These are phyloP conservation scores for Phytophthora boehmeriae DNA, from an alignment of 352 stramenopile genomes.

Conservation along the genomic window DNA sequence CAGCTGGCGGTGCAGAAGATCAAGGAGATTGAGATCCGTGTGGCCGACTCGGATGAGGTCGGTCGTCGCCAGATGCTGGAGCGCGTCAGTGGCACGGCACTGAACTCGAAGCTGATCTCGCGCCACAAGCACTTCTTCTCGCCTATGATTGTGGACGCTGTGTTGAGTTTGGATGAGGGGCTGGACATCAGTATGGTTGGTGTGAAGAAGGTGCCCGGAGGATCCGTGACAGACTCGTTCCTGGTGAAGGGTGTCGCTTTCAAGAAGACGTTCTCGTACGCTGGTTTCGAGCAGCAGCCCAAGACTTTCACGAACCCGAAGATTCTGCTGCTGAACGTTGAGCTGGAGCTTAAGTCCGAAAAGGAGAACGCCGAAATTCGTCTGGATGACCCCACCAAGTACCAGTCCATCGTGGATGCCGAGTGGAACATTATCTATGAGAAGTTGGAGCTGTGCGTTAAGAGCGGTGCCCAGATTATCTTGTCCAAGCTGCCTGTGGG, in stretches of 20 bases:
- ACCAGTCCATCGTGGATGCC: slow-evolving; percentile 99
- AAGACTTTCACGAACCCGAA: slow-evolving; percentile 97
- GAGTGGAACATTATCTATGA: slow-evolving; percentile 99
- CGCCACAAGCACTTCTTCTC: slow-evolving; percentile 98
- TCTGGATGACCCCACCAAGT: slow-evolving; percentile 97
- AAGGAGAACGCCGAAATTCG: slow-evolving; percentile 99
- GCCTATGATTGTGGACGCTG: slow-evolving; percentile 97
- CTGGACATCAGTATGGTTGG: slow-evolving; percentile 93
- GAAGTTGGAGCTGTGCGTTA: slow-evolving; percentile 93
- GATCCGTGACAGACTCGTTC: slow-evolving; percentile 97
- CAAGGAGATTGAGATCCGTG: slow-evolving; percentile 82
- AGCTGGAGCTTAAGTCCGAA: slow-evolving; percentile 99
- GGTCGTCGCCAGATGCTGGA: slow-evolving; percentile 89
- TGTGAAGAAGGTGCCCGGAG: slow-evolving; percentile 98
- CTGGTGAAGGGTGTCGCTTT: slow-evolving; percentile 98
- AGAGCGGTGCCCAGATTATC: slow-evolving; percentile 97
- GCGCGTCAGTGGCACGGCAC: slow-evolving; percentile 93
- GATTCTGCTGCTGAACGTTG: slow-evolving; percentile 98
- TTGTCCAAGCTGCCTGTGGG: slow-evolving; percentile 96
- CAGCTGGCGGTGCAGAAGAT: slow-evolving; percentile 88
- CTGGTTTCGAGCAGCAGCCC: slow-evolving; percentile 99
- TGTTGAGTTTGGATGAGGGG: slow-evolving; percentile 92
- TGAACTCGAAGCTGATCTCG: slow-evolving; percentile 99
- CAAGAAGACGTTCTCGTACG: slow-evolving; percentile 99
- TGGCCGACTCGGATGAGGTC: slow-evolving; percentile 82